These are phyloP conservation scores for Sclerotinia spermophila DNA, from an alignment of 2,329 filamentous ascomycete species.

Conservation along the genomic window DNA sequence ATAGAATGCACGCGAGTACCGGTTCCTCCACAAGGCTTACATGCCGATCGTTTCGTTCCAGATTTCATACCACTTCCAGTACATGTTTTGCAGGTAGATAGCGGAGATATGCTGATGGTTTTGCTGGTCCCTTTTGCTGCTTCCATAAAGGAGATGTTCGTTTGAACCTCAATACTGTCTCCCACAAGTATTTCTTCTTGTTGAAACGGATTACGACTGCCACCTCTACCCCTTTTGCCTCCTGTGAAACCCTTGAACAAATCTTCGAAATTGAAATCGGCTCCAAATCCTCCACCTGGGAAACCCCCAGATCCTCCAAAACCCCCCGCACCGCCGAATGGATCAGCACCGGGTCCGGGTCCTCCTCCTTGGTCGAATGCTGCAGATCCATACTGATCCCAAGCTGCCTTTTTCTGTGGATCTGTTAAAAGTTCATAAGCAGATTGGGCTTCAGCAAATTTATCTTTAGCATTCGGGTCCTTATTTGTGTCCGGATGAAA, in stretches of 20 bases:
- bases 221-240: slow-evolving; percentile 45
- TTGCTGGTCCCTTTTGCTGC: slow-evolving; percentile 88
- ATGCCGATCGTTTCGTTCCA: slow-evolving; percentile 69
- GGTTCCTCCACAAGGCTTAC: slow-evolving; percentile 78
- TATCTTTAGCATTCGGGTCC: slow-evolving; percentile 87
- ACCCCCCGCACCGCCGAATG: slow-evolving; percentile 61
- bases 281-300: slow-evolving; percentile 61
- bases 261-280: slow-evolving; percentile 93
- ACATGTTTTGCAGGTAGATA: slow-evolving; percentile 79
- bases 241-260: slow-evolving; percentile 76
- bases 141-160: slow-evolving; percentile 92
- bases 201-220: slow-evolving; percentile 64
- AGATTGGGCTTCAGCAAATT: slow-evolving; percentile 86
- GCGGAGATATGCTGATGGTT: slow-evolving; percentile 80
- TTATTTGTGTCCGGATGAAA: slow-evolving; percentile 98
- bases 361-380: slow-evolving; percentile 73
- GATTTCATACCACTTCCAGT: slow-evolving; percentile 78
- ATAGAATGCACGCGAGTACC: slow-evolving; percentile 85
- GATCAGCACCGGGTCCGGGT: slow-evolving; percentile 53
- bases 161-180: slow-evolving; percentile 92
- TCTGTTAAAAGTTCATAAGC: slow-evolving; percentile 94
- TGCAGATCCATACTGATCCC: slow-evolving; percentile 82
- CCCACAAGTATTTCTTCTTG: slow-evolving; percentile 80
- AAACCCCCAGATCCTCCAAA: slow-evolving; percentile 48
- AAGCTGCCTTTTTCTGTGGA: slow-evolving; percentile 87